Evolutionary conservation across 306 rosid genomes (phyloP).

Genomic region (Carpinus fangiana): DNA sequence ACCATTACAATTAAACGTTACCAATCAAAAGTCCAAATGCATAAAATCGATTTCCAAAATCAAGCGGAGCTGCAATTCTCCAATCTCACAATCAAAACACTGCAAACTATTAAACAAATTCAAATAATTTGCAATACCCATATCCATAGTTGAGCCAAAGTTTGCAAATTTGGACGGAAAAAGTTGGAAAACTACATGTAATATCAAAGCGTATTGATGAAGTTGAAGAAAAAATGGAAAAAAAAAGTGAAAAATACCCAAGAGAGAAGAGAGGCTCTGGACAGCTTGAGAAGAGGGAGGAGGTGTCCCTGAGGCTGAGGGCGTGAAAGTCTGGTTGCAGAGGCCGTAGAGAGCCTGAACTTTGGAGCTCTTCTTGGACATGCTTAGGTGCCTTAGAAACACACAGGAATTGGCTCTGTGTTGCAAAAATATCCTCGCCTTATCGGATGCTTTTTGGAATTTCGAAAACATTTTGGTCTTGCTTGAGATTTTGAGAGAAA

Average conservation of each 20-base stretch:
- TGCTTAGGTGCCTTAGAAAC: slow-evolving; percentile 44
- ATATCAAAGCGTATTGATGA: background rate
- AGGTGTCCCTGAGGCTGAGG: slow-evolving; percentile 49
- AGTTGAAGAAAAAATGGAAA: background rate
- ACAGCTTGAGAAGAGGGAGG: slow-evolving; percentile 51
- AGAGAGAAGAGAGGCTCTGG: slow-evolving; percentile 55
- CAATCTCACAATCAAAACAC: background rate
- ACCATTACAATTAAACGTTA: background rate
- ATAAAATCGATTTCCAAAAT: background rate
- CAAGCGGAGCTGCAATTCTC: background rate
- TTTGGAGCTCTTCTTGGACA: slow-evolving; percentile 54
- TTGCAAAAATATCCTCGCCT: slow-evolving; percentile 32
- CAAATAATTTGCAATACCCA: slow-evolving; percentile 13
- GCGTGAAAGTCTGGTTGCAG: slow-evolving; percentile 58
- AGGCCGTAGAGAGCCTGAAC: slow-evolving; percentile 69
- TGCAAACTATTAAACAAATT: slow-evolving; percentile 4
- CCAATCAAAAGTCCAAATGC: background rate
- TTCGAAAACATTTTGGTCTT: slow-evolving; percentile 33
- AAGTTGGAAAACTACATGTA: background rate
- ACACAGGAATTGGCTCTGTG: slow-evolving; percentile 33
- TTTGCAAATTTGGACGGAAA: background rate
- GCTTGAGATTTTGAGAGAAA: background rate
- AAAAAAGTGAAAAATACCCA: slow-evolving; percentile 51
- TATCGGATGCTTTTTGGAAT: slow-evolving; percentile 43
- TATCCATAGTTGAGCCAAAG: background rate